These are phyloP conservation scores for Digitaria exilis DNA, from an alignment of 202 grass and related monocot genomes.

Conservation along the genomic window DNA sequence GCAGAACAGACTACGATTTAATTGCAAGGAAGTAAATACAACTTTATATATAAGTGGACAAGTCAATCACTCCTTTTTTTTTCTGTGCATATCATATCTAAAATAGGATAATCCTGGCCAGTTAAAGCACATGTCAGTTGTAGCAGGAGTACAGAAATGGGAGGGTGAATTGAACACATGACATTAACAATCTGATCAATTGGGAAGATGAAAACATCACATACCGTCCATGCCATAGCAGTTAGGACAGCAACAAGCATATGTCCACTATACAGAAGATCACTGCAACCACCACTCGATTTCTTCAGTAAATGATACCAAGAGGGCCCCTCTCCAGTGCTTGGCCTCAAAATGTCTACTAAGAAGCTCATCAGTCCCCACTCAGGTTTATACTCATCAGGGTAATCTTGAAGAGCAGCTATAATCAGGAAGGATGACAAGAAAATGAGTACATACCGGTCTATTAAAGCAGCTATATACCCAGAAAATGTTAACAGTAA, in stretches of 20 bases:
- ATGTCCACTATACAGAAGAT: conserved; percentile 95
- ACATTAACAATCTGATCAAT: not conserved
- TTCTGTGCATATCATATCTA: not conserved
- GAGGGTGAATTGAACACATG: not conserved
- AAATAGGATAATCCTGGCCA: not conserved
- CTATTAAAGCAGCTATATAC: not conserved
- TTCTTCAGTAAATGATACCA: conserved; percentile 90
- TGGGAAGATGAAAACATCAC: conserved; percentile 2
- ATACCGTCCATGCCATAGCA: conserved; percentile 95
- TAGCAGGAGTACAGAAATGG: not conserved
- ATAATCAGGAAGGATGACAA: conserved; percentile 11
- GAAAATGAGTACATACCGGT: conserved; percentile 17
- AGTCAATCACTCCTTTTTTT: not conserved
- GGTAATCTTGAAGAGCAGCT: conserved; percentile 69
- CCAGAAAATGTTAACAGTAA: conserved; percentile 48
- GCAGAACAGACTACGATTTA: not conserved
- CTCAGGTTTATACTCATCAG: conserved; percentile 63
- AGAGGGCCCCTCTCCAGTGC: conserved; percentile 66
- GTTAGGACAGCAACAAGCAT: conserved; percentile 96
- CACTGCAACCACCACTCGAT: conserved; percentile 92
- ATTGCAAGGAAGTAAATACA: not conserved
- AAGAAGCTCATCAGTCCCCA: conserved; percentile 93
- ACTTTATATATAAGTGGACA: not conserved
- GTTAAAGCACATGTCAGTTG: not conserved
- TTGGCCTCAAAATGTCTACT: conserved; percentile 81